Percentiles rank a stretch among this genome's conserved stretches.
Conservation (phyloP, 2,329 filamentous ascomycete species). For the Diaporthe sp. region DNA sequence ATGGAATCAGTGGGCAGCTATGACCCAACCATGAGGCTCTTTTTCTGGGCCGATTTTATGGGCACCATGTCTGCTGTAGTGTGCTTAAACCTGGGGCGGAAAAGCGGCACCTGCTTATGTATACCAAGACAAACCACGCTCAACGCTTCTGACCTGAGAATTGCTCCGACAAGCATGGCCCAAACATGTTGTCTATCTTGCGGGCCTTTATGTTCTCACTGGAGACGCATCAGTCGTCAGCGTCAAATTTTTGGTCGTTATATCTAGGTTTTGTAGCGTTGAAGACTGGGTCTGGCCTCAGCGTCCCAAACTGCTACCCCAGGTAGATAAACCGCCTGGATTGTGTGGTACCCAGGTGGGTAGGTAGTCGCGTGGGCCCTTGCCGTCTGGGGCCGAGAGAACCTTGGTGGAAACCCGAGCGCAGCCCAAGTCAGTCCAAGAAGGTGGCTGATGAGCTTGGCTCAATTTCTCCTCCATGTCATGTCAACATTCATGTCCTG, state of each 20-base stretch:
- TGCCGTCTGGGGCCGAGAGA: constrained; percentile 14
- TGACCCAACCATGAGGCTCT: not conserved
- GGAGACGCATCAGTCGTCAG: not conserved
- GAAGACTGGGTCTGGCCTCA: constrained; percentile 10
- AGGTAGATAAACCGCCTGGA: not conserved
- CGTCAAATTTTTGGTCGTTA: not conserved
- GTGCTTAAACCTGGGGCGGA: not conserved
- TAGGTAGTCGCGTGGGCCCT: constrained; percentile 12
- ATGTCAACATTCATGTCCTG: constrained; percentile 30
- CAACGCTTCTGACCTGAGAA: not conserved
- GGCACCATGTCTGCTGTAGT: not conserved
- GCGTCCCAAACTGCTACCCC: not conserved
- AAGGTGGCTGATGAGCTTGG: constrained; percentile 28
- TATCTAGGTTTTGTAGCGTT: not conserved
- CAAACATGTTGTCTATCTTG: not conserved
- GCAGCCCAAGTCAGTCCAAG: constrained; percentile 19
- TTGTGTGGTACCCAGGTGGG: not conserved
- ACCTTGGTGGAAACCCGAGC: constrained; percentile 9
- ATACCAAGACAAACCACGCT: not conserved
- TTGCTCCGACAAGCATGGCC: not conserved
- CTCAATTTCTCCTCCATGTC: constrained; percentile 18
- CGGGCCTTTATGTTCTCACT: not conserved
- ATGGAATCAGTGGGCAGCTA: not conserved
- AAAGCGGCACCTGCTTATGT: not conserved
- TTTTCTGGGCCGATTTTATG: constrained; percentile 12